Base-by-base conservation (phyloP, 495 filamentous ascomycete genomes). In the Penicillium egyptiacum region DNA sequence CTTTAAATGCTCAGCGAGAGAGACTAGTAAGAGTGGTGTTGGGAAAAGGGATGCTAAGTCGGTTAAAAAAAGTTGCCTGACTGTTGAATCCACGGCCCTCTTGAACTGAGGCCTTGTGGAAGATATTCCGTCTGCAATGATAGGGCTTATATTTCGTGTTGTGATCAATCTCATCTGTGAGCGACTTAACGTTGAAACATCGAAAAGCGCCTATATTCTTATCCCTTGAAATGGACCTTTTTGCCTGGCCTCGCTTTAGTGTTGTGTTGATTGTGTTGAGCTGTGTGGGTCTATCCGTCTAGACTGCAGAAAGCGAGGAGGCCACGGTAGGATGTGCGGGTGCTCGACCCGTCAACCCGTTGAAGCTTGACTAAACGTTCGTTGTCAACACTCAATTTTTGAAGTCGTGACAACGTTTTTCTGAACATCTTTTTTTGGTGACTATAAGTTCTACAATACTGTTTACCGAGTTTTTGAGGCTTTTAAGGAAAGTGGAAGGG, bases 241-340 rank as follows among this genome's bases (percentile, higher is more conserved):
- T 26, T 40, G 16, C 23, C 44, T 51, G 9, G 33, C 48, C 48
- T 51, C 31, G 12, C 20, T 40, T 23, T n/a, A 51, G 33, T 40
- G 20, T 39, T 5, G 31, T 51, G 48, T 33, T 51, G 20, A 31
- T 51, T 39, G 11, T 51, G 33, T 51, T 40, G 33, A 51, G 23
- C 11, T 25, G 20, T 25, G 20, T 51, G 22, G 20, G 20, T 56
- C 31, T 42, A 14, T 56, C 44, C 17, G 8, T 41, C 31, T 42
- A 46, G 52, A 48, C 53, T 56, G 43, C 33, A 14, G 53, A 56
- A 49, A 56, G 53, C 33, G 53, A 46, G 42, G 53, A 46, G 42
- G 23, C 19, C 41, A 23, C 30, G 12, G 30, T 50, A 17, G 46
- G 22, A n/a, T 19, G 44, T 25, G 48, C 31, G 19, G 35, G 42